These are phyloP conservation scores for Mucor ambiguus DNA, from an alignment of 371 early-diverging fungal species.

Conservation along the genomic window DNA sequence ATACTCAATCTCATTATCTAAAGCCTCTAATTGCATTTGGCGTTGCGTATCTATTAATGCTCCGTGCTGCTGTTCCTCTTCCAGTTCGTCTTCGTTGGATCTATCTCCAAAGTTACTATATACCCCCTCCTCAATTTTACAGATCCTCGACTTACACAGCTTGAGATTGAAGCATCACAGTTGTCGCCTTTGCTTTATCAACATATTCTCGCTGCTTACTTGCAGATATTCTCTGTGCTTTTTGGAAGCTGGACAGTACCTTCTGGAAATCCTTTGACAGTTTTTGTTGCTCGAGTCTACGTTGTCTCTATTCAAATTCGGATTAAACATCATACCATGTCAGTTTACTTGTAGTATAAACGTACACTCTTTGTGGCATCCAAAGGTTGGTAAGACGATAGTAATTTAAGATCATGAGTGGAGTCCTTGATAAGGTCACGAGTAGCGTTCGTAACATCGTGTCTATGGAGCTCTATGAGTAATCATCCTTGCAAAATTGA, in stretches of 20 bases:
- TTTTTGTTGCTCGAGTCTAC: conserved; percentile 77
- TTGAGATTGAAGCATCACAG: conserved; percentile 42
- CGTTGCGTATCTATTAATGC: conserved; percentile 48
- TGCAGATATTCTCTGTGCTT: conserved; percentile 77
- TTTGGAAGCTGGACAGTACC: conserved; percentile 85
- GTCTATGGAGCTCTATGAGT: conserved; percentile 45
- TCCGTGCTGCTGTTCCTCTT: conserved; percentile 43
- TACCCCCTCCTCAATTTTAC: neutral
- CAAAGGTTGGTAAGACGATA: conserved; percentile 41
- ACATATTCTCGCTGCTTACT: conserved; percentile 87
- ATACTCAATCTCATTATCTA: conserved; percentile 91
- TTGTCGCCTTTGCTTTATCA: conserved; percentile 63
- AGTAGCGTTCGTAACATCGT: conserved; percentile 81
- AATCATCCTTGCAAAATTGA: neutral
- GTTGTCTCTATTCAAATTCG: conserved; percentile 56
- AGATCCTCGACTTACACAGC: conserved; percentile 29
- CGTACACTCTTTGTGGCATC: conserved; percentile 13
- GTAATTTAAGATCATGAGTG: conserved; percentile 70
- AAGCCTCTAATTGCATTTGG: conserved; percentile 66
- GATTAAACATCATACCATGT: neutral
- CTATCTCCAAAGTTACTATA: conserved; percentile 16
- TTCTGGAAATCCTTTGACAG: conserved; percentile 92
- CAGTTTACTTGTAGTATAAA: too few species aligned
- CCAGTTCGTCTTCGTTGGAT: conserved; percentile 47
- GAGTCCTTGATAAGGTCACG: conserved; percentile 79